Base-by-base conservation (phyloP, 257 asterid genomes). In the Solanum lignicaule region DNA sequence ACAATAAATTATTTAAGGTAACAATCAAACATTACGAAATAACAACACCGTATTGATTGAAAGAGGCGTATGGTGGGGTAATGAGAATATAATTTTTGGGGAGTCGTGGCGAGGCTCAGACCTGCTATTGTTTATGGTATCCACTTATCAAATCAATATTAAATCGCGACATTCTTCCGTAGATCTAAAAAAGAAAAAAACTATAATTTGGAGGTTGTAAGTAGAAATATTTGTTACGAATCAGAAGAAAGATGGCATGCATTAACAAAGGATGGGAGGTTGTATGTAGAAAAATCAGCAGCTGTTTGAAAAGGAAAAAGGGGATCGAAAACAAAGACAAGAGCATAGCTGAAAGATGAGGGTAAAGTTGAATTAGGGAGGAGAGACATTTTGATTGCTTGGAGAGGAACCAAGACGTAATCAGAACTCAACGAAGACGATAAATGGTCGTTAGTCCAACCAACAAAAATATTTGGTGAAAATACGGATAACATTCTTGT, bases 351-450 rank as follows among this genome's bases (percentile, higher is more conserved):
- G 27, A 68, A 43, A 92, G 90, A 85, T 38, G 94, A 92, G 68
- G 95, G 95, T 85, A 90, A 90, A 88, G 32, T 10, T 25, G 92
- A 93, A 10, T 83, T 93, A 16, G 98, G 98, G 36, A 88, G 95
- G 85, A 89, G 98, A 88, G 96, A 92, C 20, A 92, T 94, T 39
- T 31, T 94, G 89, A 81, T 94, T 75, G 90, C 94, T 0, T 92
- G 96, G 96, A 92, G 98, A 86, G 94, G 96, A 9, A 92, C 94
- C 4, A 62, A 89, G n/a, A 65, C 21, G 23, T 55, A 62, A 29
- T 18, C 83, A 25, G 98, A 94, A 69, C 90, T 91, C 5, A 83
- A 41, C 16, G 91, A 93, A 36, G 95, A 94, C 87, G 86, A 89
- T n/a, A 91, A 92, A 13, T 89, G 86, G 35, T 89, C 89, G 0